Evolutionary conservation across 2,329 filamentous ascomycete species (phyloP), one percentile per base, ranked within the genome.

Genomic region (Cercospora sojina): DNA sequence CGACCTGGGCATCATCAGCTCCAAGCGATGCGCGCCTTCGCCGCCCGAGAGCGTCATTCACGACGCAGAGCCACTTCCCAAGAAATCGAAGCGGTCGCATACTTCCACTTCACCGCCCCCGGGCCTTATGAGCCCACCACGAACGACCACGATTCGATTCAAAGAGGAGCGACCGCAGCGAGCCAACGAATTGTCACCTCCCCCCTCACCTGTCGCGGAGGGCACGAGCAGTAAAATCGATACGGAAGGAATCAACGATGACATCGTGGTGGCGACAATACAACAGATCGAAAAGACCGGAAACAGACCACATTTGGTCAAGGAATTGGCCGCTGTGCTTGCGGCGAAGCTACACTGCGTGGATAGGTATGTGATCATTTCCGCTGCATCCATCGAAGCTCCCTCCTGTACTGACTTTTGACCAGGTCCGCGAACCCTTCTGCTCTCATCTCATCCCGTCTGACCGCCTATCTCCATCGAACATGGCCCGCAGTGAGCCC

Each of bases 221-320:
- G 79, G 78, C 75, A 69, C 65, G 57, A 70, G 70, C 68, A 67
- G 69, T 77, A 90, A 89, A 76, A 86, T 95, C 75, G 91, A 96
- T 78, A 86, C 92, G 60, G 89, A 93, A 71, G 87, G 88, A 43
- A 93, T 98, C 80, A 92, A 93, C 77, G 95, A 99, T 79, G 93
- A 97, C 75, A 96, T 99, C 73, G 94, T 99, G 60, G 90, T 96
- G 77, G 92, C 88, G 16, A 92, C 96, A 58, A 92, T 98, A 74
- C 82, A 91, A 73, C 93, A 96, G 80, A 83, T 99, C 64, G 90
- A 97, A 79, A 90, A 90, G 77, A 96, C 93, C 1, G 91, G 89
- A 68, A 99, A 99, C 80, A 86, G 93, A 64, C 95, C 95, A 64
- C 94, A 97, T 80, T 84, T 98, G 31, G 92, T 98, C 70, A 97